Base-by-base conservation (phyloP, 2,329 filamentous ascomycete genomes). In the Fusarium nurragi region DNA sequence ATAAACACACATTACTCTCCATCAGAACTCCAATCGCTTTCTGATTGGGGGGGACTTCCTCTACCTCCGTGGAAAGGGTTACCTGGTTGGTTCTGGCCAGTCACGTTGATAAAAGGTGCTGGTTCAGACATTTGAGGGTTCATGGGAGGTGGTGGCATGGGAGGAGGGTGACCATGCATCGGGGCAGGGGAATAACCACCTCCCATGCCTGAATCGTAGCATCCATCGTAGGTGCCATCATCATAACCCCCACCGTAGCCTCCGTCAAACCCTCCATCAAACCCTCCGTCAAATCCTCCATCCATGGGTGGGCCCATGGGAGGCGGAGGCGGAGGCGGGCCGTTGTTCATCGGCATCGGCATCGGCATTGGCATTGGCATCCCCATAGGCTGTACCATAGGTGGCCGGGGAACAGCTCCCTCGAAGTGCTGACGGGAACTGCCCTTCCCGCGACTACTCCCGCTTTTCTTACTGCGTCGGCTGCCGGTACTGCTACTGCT, bases 401-500 rank as follows among this genome's bases (percentile, higher is more conserved):
- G 53, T n/a, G 65, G 59, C 30, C 64, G 54, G 13, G 69, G 69
- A 12, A 71, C 54, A 13, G 67, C 69, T 23, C 67, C 69, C 18
- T 71, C 56, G 43, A 70, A 71, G 47, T 71, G 69, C 41, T 71
- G 70, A 32, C 63, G 69, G 37, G 63, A 64, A 13, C 63, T 51
- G 18, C 64, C 47, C 14, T 23, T 46, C 39, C 65, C 71, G 25
- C 68, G 65, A 40, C 68, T 56, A 19, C 64, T 60, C 45, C 64
- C 54, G 25, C 64, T 68, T 13, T 62, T 51, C 16, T 61, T 54
- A 37, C 68, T 66, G 9, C 51, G 61, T 25, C 69, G 52, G 26
- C 69, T 70, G 16, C 46, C 46, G 30, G 49, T 46, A 44, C 66
- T 69, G 7, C 54, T 54, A 40, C 68, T 32, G 6, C 44, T 65